These are phyloP conservation scores for Boletus patriciae DNA, from an alignment of 768 basidiomycete genomes.

Conservation along the genomic window DNA sequence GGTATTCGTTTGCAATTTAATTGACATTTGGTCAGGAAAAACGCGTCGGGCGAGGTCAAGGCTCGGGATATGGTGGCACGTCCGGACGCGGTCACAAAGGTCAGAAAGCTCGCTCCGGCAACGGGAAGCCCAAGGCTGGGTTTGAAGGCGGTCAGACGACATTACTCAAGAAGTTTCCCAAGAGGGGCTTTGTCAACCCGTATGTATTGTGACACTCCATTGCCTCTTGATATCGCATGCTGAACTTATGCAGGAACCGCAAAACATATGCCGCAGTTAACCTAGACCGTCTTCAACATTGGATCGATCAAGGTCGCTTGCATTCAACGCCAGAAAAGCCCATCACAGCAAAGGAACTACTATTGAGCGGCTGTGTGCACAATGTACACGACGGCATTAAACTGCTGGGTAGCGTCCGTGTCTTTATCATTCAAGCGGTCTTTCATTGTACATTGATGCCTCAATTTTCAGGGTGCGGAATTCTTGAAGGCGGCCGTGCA, in stretches of 20 bases:
- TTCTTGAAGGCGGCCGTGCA: slow-evolving; percentile 71
- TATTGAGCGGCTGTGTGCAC: slow-evolving; percentile 87
- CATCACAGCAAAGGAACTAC: slow-evolving; percentile 83
- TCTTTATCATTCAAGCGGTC: background rate
- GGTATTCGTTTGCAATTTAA: background rate
- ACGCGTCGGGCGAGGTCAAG: slow-evolving; percentile 92
- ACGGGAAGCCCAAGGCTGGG: slow-evolving; percentile 74
- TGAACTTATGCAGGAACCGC: slow-evolving; percentile 53
- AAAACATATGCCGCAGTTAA: slow-evolving; percentile 83
- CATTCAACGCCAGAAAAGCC: slow-evolving; percentile 74
- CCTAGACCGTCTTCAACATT: slow-evolving; percentile 83
- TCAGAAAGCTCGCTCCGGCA: slow-evolving; percentile 89
- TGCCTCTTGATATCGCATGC: background rate
- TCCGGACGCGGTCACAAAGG: slow-evolving; percentile 95
- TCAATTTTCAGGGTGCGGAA: slow-evolving; percentile 53
- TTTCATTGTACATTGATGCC: slow-evolving; percentile 1
- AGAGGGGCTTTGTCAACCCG: slow-evolving; percentile 93
- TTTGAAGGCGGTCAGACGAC: slow-evolving; percentile 99
- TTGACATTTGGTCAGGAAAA: slow-evolving; percentile 62
- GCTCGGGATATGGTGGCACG: slow-evolving; percentile 88
- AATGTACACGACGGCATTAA: slow-evolving; percentile 90
- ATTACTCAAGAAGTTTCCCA: slow-evolving; percentile 86
- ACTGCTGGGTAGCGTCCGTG: slow-evolving; percentile 76
- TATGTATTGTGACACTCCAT: slow-evolving; percentile 41
- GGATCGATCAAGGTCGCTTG: slow-evolving; percentile 85